Percentiles rank a stretch among this genome's conserved stretches.
phyloP scores from a whole-genome alignment of 1,284 basidiomycete species.

The Moesziomyces parantarcticus region DNA sequence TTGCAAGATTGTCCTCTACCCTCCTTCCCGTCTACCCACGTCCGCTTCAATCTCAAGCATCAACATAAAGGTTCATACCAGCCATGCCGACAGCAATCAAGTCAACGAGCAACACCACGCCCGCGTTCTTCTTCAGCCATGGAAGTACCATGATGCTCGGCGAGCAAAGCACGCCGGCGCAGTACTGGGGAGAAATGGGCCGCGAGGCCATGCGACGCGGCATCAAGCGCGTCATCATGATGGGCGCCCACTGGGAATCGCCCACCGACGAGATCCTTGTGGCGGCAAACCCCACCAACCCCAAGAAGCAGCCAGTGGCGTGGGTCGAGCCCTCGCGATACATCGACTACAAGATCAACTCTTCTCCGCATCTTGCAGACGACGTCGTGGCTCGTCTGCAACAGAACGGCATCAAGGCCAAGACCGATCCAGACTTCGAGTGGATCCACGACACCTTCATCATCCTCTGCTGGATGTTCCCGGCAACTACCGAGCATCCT shows the following conservation, averaged over 20 bases:
- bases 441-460: conserved; percentile 61
- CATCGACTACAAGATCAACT: conserved; percentile 50
- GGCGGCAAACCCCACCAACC: conserved; percentile 40
- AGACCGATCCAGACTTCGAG: conserved; percentile 50
- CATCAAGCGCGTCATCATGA: conserved; percentile 57
- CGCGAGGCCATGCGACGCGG: conserved; percentile 50
- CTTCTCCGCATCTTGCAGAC: conserved; percentile 34
- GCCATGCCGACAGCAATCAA: conserved; percentile 18
- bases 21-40: background rate
- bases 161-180: conserved; percentile 48
- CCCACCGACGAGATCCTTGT: conserved; percentile 49
- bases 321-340: conserved; percentile 49
- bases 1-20: background rate
- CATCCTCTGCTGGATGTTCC: conserved; percentile 59
- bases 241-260: conserved; percentile 61
- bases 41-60: background rate
- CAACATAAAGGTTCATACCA: background rate
- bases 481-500: conserved; percentile 27
- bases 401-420: conserved; percentile 46
- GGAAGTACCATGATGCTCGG: conserved; percentile 59
- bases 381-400: conserved; percentile 28
- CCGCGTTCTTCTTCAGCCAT: conserved; percentile 47
- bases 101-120: conserved; percentile 17
- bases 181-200: conserved; percentile 58
- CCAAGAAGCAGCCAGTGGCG: conserved; percentile 57